These are phyloP conservation scores for Wickerhamomyces alni DNA, from an alignment of 805 yeast species.

Conservation along the genomic window DNA sequence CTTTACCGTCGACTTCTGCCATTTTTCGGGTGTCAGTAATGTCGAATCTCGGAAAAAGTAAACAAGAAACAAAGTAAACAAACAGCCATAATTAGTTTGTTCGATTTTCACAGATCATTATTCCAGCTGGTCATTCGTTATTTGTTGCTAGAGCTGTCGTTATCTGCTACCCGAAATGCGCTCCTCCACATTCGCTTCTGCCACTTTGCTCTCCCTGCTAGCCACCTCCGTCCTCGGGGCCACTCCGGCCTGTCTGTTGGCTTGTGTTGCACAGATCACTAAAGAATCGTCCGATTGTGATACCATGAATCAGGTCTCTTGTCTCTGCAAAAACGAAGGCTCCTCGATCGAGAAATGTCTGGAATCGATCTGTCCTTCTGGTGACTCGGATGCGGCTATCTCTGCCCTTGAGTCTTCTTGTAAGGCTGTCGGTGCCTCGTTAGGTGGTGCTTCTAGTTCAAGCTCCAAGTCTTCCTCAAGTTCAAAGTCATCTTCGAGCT, in stretches of 20 bases:
- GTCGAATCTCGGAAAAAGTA: no score
- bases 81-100: no score
- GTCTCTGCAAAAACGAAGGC: conserved; percentile 60
- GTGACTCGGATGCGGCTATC: conserved; percentile 50
- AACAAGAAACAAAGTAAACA: no score
- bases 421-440: conserved; percentile 35
- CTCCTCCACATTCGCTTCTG: background rate
- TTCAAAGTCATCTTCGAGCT: conserved; percentile 28
- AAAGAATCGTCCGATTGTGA: conserved; percentile 48
- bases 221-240: conserved; percentile 38
- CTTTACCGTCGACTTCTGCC: no score
- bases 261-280: conserved; percentile 74
- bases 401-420: conserved; percentile 52
- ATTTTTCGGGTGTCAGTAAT: no score
- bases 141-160: no score
- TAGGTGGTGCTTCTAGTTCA: conserved; percentile 15
- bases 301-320: conserved; percentile 55
- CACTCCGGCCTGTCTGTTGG: conserved; percentile 89
- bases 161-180: no score
- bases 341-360: conserved; percentile 55
- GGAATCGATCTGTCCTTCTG: conserved; percentile 61
- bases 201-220: conserved; percentile 2
- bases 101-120: no score
- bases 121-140: no score
- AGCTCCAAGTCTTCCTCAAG: background rate